A percentile compares a stretch with the other conserved stretches of the same genome.
Conservation (phyloP, 2,329 filamentous ascomycete genomes). For the Leptographium flavum region DNA sequence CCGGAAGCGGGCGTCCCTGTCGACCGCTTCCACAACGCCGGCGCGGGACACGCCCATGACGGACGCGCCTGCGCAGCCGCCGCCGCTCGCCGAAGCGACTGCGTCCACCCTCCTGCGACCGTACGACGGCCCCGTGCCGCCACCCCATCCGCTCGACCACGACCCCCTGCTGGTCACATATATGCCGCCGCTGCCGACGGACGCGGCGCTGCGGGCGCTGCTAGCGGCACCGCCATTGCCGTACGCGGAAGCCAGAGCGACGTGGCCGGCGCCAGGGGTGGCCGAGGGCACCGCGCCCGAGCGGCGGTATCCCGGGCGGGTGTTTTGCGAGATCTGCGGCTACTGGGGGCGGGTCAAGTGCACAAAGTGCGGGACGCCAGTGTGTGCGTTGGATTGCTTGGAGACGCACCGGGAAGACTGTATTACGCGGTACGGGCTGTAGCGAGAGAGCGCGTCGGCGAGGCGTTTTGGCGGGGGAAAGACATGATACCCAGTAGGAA, state of each 20-base stretch:
- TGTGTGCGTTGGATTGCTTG: constrained; percentile 66
- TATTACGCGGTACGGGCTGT: constrained; percentile 47
- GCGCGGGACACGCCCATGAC: constrained; percentile 25
- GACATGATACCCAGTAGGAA: neutral
- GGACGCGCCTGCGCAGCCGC: constrained; percentile 16
- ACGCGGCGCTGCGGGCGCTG: constrained; percentile 49
- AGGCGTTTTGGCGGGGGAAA: neutral
- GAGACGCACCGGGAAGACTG: constrained; percentile 59
- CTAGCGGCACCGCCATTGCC: constrained; percentile 50
- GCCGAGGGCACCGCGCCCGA: constrained; percentile 22
- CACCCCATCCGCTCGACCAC: constrained; percentile 31
- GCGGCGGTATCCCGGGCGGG: constrained; percentile 41
- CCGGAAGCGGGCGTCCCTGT: neutral
- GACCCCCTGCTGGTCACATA: constrained; percentile 44
- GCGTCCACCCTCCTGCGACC: constrained; percentile 21
- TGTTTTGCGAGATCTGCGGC: constrained; percentile 67
- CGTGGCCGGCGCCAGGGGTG: neutral
- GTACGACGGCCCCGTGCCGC: constrained; percentile 18
- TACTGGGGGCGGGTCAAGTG: constrained; percentile 70
- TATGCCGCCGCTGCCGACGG: constrained; percentile 42
- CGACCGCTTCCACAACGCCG: constrained; percentile 2
- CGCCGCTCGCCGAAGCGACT: neutral
- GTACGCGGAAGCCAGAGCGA: constrained; percentile 41
- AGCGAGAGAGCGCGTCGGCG: neutral
- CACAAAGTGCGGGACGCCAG: constrained; percentile 61